Conservation (phyloP, 192 early-diverging fungal species). For the Gaertneriomyces semiglobifer region DNA sequence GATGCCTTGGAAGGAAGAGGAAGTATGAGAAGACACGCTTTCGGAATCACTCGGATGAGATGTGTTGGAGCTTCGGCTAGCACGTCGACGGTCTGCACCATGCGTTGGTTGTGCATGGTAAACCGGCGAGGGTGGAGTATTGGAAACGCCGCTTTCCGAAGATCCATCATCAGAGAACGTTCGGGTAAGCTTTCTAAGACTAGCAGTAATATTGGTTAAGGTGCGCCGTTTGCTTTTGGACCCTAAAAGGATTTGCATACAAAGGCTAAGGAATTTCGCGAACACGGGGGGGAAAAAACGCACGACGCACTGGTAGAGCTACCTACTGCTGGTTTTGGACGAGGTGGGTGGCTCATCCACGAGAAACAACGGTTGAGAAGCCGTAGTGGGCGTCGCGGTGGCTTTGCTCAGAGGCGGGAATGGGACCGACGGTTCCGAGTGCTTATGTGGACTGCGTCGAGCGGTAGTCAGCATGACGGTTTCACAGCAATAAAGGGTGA, state of each 20-base stretch:
- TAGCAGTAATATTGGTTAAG: conserved; percentile 28
- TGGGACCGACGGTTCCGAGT: background rate
- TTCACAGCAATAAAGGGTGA: background rate
- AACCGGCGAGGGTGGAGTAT: too few relatives aligned
- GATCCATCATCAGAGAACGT: conserved; percentile 29
- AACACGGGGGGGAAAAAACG: background rate
- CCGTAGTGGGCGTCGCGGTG: background rate
- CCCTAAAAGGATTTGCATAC: background rate
- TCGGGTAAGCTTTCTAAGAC: conserved; percentile 26
- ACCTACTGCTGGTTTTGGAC: background rate
- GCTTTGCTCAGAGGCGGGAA: background rate
- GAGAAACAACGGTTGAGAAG: conserved; percentile 6
- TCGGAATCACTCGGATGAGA: too few relatives aligned
- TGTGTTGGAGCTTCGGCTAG: too few relatives aligned
- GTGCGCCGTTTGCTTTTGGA: conserved; percentile 27
- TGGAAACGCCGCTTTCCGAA: background rate
- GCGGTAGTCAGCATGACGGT: background rate
- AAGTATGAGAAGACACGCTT: too few relatives aligned
- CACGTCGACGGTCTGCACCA: too few relatives aligned
- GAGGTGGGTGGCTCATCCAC: background rate
- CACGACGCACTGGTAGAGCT: background rate
- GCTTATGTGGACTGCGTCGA: background rate
- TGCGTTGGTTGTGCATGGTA: too few relatives aligned
- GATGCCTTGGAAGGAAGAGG: too few relatives aligned
- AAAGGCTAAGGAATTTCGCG: background rate